These are phyloP conservation scores for Auricularia sp. DNA, from an alignment of 768 basidiomycete species.

Conservation along the genomic window DNA sequence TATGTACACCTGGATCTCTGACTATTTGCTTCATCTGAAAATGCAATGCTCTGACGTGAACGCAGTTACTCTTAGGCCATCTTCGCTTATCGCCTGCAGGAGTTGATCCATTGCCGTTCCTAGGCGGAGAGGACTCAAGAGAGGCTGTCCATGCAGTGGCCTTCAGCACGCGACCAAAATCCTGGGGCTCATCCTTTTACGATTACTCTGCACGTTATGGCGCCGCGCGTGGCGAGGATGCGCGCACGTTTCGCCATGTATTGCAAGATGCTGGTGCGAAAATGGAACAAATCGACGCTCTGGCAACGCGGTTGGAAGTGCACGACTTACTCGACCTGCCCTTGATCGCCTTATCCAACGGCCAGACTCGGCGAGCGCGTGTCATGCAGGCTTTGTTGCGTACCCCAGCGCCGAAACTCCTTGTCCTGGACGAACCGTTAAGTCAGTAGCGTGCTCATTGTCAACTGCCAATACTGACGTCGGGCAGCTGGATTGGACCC, in stretches of 20 bases:
- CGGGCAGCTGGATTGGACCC: constrained; percentile 66
- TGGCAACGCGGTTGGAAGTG: constrained; percentile 52
- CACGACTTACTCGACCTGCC: constrained; percentile 67
- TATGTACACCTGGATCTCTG: constrained; percentile 20
- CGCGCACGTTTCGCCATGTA: constrained; percentile 61
- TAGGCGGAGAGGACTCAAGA: constrained; percentile 36
- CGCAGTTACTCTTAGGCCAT: constrained; percentile 48
- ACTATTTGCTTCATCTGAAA: too few species aligned
- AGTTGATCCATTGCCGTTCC: constrained; percentile 64
- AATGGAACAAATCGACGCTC: constrained; percentile 35
- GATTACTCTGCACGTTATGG: constrained; percentile 93
- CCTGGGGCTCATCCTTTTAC: constrained; percentile 64
- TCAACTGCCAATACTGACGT: neutral
- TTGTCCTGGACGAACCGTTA: constrained; percentile 87
- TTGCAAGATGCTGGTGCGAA: constrained; percentile 29
- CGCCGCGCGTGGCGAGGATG: constrained; percentile 76
- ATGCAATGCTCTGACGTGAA: neutral
- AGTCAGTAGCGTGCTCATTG: constrained; percentile 38
- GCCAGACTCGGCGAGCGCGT: constrained; percentile 80
- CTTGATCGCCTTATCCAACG: constrained; percentile 77
- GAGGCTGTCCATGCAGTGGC: constrained; percentile 48
- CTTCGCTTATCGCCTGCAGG: constrained; percentile 63
- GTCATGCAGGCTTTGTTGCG: constrained; percentile 68
- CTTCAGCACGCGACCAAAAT: constrained; percentile 51
- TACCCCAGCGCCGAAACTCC: constrained; percentile 45